These are phyloP conservation scores for Aspergillus hiratsukae DNA, from an alignment of 2,329 filamentous ascomycete genomes.

Conservation along the genomic window DNA sequence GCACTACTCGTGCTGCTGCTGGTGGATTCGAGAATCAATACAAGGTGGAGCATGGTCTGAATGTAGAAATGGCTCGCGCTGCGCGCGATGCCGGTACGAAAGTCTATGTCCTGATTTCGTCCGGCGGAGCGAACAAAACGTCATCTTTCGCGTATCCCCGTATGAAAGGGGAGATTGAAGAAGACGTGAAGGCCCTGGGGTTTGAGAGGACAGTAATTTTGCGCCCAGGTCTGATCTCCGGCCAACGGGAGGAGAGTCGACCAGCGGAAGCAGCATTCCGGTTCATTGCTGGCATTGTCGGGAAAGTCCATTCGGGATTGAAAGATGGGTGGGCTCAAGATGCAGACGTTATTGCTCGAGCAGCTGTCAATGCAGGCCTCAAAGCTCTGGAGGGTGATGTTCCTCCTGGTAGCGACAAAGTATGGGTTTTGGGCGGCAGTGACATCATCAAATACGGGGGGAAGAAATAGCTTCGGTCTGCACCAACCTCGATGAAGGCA, in stretches of 20 bases:
- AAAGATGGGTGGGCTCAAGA: constrained; percentile 71
- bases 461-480: constrained; percentile 10
- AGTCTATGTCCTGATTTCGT: constrained; percentile 73
- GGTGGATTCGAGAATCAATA: constrained; percentile 76
- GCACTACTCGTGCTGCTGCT: constrained; percentile 70
- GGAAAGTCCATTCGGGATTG: constrained; percentile 48
- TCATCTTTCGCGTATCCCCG: constrained; percentile 52
- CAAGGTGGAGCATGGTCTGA: constrained; percentile 83
- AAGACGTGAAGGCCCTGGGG: constrained; percentile 63
- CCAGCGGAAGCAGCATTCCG: constrained; percentile 55
- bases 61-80: constrained; percentile 69
- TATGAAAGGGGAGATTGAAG: constrained; percentile 89
- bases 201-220: constrained; percentile 76
- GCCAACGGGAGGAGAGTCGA: constrained; percentile 60
- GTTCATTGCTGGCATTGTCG: constrained; percentile 53
- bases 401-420: constrained; percentile 36
- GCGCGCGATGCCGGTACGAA: constrained; percentile 68
- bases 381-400: constrained; percentile 39
- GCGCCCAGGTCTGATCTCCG: constrained; percentile 71
- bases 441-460: constrained; percentile 32
- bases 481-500: neutral
- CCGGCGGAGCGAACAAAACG: constrained; percentile 48
- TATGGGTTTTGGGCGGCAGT: constrained; percentile 34
- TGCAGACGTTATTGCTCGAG: constrained; percentile 60
- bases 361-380: constrained; percentile 33